Evolutionary conservation across 805 yeast species (phyloP), one percentile per base, ranked within the genome.

Genomic region (Candida nemodendra): DNA sequence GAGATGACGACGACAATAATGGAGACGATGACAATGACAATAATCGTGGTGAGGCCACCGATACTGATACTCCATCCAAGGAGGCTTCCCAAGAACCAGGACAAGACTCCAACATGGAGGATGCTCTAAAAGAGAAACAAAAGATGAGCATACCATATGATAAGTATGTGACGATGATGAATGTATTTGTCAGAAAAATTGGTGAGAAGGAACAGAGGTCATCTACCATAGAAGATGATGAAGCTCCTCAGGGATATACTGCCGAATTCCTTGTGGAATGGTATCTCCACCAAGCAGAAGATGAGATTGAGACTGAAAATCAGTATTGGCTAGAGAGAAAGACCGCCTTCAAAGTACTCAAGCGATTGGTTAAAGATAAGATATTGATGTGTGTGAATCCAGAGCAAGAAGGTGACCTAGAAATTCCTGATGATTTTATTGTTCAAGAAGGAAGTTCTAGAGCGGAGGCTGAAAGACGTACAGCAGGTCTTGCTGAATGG

Each of bases 101-200:
- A 15, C 41, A 35, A 24, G 35, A 35, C 9, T 53, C 42, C 18
- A 39, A 34, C 2, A 44, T 34, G 2, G 47, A 42, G 22, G 41
- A 44, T 12, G 44, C 39, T 21, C 35, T 32, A 25, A 35, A 23
- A n/a, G 45, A 41, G 23, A 62, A 61, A 39, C 53, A 64, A 35
- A 74, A 74, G 51, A 51, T 56, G 32, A 66, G 80, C 7, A 78
- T 93, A 36, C 72, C 95, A 1, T 88, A 88, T 59, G 97, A 91
- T 56, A 85, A 84, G 59, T 91, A 88, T 60, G 82, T 84, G 19
- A 72, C 80, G 31, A 85, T 90, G 70, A 85, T 87, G 82, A 85
- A 87, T 57, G 61, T 82, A 43, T 68, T 90, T 47, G 89, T 90
- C 18, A 71, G 74, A 36, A 76, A 77, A 51, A 64, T 64, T 32